Conservation (phyloP, 164 flowering plant genomes). For the Aristolochia contorta region DNA sequence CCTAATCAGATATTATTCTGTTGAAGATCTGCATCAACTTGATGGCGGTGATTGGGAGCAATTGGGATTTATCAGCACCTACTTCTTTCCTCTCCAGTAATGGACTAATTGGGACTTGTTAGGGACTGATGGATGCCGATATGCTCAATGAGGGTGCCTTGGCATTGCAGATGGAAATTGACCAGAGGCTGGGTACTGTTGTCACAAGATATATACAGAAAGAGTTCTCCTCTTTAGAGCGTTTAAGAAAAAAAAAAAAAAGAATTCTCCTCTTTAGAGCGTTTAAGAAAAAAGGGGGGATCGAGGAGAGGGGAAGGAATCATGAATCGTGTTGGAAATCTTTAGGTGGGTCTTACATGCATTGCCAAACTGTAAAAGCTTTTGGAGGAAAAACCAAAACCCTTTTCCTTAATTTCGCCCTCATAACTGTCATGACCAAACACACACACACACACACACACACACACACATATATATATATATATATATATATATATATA, state of each 20-base stretch:
- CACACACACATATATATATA: too few species aligned
- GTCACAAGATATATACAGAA: not conserved
- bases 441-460: too few species aligned
- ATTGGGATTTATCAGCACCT: too few species aligned
- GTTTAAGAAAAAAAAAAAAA: too few species aligned
- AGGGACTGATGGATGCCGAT: not conserved
- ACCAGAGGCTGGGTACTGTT: not conserved
- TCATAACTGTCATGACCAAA: conserved; percentile 18
- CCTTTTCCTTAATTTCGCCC: conserved; percentile 2
- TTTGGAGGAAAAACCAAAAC: conserved; percentile 8
- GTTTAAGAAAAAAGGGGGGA: too few species aligned
- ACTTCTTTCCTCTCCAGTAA: too few species aligned
- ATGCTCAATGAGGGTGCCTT: not conserved
- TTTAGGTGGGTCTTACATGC: conserved; percentile 18
- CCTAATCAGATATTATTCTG: too few species aligned
- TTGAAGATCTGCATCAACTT: too few species aligned
- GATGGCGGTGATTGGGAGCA: too few species aligned
- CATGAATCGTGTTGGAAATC: conserved; percentile 13
- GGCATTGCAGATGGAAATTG: not conserved
- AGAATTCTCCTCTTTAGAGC: too few species aligned
- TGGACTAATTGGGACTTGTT: not conserved
- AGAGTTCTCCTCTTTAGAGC: not conserved
- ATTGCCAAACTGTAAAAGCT: conserved; percentile 27
- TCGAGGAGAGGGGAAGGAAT: too few species aligned
- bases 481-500: too few species aligned